phyloP scores from a whole-genome alignment of 257 asterid genomes.

The Anisodus tanguticus region DNA sequence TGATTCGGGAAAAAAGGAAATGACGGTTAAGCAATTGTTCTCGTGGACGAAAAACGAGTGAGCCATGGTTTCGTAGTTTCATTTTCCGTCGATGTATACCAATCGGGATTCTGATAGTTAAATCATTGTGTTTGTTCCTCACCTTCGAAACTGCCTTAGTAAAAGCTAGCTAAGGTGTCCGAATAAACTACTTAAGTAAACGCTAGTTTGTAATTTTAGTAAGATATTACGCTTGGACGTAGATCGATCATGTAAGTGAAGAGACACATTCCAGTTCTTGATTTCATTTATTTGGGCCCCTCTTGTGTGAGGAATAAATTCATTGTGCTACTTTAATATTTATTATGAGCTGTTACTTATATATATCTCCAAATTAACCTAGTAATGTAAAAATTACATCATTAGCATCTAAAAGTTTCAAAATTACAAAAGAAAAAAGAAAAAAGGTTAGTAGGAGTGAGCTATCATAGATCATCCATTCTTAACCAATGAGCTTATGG shows the following conservation, averaged over 20 bases:
- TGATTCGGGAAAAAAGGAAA: background rate
- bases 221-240: background rate
- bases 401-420: background rate
- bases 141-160: background rate
- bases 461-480: background rate
- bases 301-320: background rate
- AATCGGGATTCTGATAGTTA: background rate
- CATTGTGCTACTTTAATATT: background rate
- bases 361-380: background rate
- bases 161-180: background rate
- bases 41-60: no score
- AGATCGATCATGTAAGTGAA: background rate
- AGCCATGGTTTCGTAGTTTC: background rate
- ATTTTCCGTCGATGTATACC: background rate
- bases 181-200: no score
- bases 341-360: background rate
- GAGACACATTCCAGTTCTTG: background rate
- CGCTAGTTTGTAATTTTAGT: background rate
- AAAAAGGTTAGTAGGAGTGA: background rate
- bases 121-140: background rate
- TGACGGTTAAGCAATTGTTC: background rate
- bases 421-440: background rate
- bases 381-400: background rate
- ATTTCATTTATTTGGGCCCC: background rate
- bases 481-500: background rate